Evolutionary conservation across 2,329 filamentous ascomycete species (phyloP), one percentile per base, ranked within the genome.

Genomic region (Balansia obtecta): DNA sequence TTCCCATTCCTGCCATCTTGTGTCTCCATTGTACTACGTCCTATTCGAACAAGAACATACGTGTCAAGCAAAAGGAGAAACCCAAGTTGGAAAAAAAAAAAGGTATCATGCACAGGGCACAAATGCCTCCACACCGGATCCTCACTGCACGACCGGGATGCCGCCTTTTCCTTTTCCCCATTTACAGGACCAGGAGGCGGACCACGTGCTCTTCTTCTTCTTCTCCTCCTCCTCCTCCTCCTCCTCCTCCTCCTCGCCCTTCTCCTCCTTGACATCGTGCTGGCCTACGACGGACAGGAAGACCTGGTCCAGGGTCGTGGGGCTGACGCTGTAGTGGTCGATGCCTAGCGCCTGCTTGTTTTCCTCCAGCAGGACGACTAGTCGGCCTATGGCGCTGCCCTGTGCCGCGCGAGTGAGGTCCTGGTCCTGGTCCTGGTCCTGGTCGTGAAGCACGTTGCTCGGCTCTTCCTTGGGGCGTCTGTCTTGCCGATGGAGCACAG

Each of bases 251-350:
- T 62, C 61, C 13, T 69, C 70, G 47, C 76, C 77, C 20, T 77
- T 76, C 68, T 91, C 89, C 63, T 94, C 88, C 56, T 82, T 73
- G 7, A 91, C 77, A 63, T 89, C 82, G 63, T 94, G 85, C 65
- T 82, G 78, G 1, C 83, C 83, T 0, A 95, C 88, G 61, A 96
- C 93, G 27, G 77, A 77, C 63, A 96, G 67, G 66, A 96, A 96
- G 0, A 96, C 89, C 66, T 95, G 87, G 62, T 96, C 90, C 41
- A 96, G 69, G 15, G 88, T 94, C 16, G 88, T 93, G 22, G 88
- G 87, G 52, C 80, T 86, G 56, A 95, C 88, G 46, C 85, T 88
- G 66, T 91, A 96, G 65, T 94, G 88, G 63, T 88, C 84, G 45
- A 95, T 76, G 0, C 86, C 86, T 30, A 95, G 65, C 4, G 68